Evolutionary conservation across 345 rosid genomes (phyloP).

Genomic region (Chamaenerion angustifolium): DNA sequence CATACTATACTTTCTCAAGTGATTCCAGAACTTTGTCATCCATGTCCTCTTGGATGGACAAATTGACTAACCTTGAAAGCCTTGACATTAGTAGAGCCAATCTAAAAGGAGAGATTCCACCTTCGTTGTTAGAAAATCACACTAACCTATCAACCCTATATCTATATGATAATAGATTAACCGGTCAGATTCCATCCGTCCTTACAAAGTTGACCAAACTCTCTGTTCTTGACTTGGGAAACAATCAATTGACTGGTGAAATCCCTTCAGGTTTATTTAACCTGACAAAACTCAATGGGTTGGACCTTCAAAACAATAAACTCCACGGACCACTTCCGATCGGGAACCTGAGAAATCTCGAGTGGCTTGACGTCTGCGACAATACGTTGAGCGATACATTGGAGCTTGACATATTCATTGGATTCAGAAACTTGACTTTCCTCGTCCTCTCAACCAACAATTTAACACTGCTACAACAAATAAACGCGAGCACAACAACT

Average conservation of each 20-base stretch:
- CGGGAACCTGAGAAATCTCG: constrained; percentile 2
- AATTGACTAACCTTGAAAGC: too few relatives aligned
- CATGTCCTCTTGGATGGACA: too few relatives aligned
- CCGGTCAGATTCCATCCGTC: constrained; percentile 5
- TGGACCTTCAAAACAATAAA: constrained; percentile 1
- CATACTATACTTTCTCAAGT: not conserved
- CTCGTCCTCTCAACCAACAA: constrained; percentile 7
- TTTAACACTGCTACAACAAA: not conserved
- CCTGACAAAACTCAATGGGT: not conserved
- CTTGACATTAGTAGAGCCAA: too few relatives aligned
- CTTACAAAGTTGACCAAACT: constrained; percentile 7
- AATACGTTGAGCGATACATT: constrained; percentile 11
- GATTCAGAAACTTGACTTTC: rapidly evolving
- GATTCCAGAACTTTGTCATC: too few relatives aligned
- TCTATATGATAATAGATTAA: not conserved
- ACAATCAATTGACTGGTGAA: constrained; percentile 11
- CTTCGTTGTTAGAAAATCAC: not conserved
- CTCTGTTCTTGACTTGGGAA: rapidly evolving
- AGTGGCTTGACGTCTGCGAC: not conserved
- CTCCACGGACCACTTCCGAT: constrained; percentile 13
- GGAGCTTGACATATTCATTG: not conserved
- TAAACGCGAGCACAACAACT: not conserved
- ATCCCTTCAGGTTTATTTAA: constrained; percentile 3
- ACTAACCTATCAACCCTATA: not conserved
- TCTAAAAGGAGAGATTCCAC: too few relatives aligned